Percentiles rank a stretch among this genome's conserved stretches.
Evolutionary conservation across 768 basidiomycete genomes (phyloP).

Genomic region (Macrolepiota dolichaula): DNA sequence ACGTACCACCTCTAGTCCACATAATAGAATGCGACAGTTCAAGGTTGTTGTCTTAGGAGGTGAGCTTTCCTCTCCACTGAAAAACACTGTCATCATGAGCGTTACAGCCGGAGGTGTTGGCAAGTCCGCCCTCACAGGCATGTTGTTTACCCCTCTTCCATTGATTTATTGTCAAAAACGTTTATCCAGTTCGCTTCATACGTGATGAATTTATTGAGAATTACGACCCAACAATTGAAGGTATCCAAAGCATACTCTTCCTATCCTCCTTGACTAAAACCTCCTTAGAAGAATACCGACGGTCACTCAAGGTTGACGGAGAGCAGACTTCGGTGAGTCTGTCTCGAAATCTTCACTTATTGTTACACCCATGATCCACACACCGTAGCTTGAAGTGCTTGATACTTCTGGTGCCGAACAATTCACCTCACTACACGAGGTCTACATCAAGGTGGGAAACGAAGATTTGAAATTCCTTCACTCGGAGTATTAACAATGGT

Average conservation of each 20-base stretch:
- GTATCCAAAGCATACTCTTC: constrained; percentile 26
- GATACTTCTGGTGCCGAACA: constrained; percentile 89
- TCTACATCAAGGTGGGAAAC: constrained; percentile 67
- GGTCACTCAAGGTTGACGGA: constrained; percentile 63
- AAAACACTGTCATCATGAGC: too few relatives aligned
- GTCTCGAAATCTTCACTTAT: background rate
- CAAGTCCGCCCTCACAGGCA: constrained; percentile 78
- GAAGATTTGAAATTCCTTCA: background rate
- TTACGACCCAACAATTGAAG: constrained; percentile 86
- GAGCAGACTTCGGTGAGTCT: constrained; percentile 55
- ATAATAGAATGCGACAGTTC: constrained; percentile 56
- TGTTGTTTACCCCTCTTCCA: background rate
- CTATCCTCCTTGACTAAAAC: constrained; percentile 12
- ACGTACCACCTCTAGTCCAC: background rate
- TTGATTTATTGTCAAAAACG: background rate
- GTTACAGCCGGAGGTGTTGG: constrained; percentile 79
- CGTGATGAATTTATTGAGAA: constrained; percentile 69
- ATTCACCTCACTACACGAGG: constrained; percentile 76
- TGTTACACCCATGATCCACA: background rate
- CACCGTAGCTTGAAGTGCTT: constrained; percentile 65
- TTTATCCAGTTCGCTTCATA: constrained; percentile 59
- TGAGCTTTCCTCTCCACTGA: constrained; percentile 25
- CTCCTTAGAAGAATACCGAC: constrained; percentile 65
- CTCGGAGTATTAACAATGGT: background rate
- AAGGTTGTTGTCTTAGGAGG: constrained; percentile 82